Evolutionary conservation across 345 rosid species (phyloP).

Genomic region (Ricinus communis): DNA sequence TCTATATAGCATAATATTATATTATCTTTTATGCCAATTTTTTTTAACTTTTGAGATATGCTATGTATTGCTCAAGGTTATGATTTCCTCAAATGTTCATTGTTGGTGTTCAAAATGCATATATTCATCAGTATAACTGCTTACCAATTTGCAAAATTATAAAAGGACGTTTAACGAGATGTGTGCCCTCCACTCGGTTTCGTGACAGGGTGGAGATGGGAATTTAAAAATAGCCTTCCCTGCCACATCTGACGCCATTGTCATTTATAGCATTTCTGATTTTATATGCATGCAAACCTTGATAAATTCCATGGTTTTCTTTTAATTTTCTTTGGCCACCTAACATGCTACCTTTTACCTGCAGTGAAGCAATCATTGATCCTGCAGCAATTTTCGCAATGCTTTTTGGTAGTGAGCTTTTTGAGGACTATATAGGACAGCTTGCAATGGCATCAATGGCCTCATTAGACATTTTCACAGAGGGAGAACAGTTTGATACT

Average conservation of each 20-base stretch:
- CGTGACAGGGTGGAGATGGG: neutral
- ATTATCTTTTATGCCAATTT: neutral
- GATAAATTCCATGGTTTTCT: slow-evolving; percentile 2
- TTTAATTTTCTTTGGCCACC: slow-evolving; percentile 4
- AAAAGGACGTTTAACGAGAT: neutral
- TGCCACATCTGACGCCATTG: neutral
- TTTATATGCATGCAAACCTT: slow-evolving; percentile 3
- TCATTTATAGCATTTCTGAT: neutral
- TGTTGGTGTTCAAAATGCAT: no score
- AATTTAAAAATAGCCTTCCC: neutral
- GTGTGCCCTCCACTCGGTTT: neutral
- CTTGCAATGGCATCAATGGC: slow-evolving; percentile 99
- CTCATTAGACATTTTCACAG: slow-evolving; percentile 80
- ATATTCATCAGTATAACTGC: neutral
- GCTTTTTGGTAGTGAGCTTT: slow-evolving; percentile 99
- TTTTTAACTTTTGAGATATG: neutral
- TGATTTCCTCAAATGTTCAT: neutral
- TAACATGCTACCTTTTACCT: slow-evolving; percentile 22
- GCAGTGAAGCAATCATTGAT: slow-evolving; percentile 87
- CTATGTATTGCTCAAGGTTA: neutral
- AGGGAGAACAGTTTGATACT: slow-evolving; percentile 80
- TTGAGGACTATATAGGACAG: slow-evolving; percentile 91
- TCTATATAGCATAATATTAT: neutral
- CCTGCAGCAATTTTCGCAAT: slow-evolving; percentile 96
- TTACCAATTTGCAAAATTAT: neutral